Base-by-base conservation (phyloP, 345 rosid species). In the Psidium guajava region DNA sequence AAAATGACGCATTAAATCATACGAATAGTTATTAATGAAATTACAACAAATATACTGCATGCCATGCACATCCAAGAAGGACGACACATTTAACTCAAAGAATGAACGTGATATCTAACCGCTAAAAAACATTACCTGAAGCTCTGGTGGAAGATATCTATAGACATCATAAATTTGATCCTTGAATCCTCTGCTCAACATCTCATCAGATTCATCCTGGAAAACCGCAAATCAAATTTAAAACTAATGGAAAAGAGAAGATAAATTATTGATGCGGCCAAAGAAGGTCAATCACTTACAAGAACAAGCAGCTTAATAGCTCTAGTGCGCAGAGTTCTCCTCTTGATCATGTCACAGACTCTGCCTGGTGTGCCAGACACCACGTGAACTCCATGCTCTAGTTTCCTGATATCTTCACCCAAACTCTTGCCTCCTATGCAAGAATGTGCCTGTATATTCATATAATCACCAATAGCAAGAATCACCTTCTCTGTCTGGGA, bases 361-460 rank as follows among this genome's bases (percentile, higher is more conserved):
- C 99, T 94, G 27, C 99, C 99, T 11, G 99, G 99, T 25, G 99
- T 96, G 85, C 99, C 99, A 27, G 99, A 97, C 28, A 97, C 99
- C 69, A 96, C 94, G 12, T 93, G 95, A 86, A 93, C 95, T 10
- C 95, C 95, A 85, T 89, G 85, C 54, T 90, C 94, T 54, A 91
- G 86, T 89, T 97, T 97, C 86, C 98, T 92, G 40, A 97, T 97
- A 86, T 97, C 99, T 84, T 97, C 99, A 10, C 99, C 99, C 51
- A 97, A 94, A 87, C 99, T 97, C 91, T 96, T 96, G 55, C 99
- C 98, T 88, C 99, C 99, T 53, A 97, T 83, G 22, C 98, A 97
- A 0, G 98, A 92, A 86, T 97, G 99, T 21, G 95, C 98, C 89
- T 94, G 96, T 81, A 97, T 93, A 83, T 91, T 93, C 58, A 96